A percentile compares a stretch with the other conserved stretches of the same genome.
phyloP scores from a whole-genome alignment of 495 filamentous ascomycete species.

The Penicillium diatomitis region DNA sequence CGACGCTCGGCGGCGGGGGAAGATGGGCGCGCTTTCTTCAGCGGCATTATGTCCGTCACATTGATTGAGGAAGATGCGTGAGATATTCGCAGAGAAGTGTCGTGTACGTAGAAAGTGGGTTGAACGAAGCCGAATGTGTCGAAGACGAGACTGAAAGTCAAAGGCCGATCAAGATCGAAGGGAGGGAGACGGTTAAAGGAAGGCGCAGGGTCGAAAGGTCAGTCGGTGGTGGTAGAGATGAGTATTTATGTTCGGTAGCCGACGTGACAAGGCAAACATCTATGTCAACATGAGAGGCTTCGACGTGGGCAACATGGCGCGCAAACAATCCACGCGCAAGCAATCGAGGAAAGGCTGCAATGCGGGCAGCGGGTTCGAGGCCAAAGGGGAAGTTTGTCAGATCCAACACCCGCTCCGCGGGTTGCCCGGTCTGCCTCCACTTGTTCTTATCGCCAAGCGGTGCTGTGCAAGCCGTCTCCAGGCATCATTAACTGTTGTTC shows the following conservation, averaged over 20 bases:
- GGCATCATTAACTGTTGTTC: no score
- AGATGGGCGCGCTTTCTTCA: conserved; percentile 36
- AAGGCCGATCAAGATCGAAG: not conserved
- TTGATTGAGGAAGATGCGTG: not conserved
- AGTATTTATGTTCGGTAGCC: no score
- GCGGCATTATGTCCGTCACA: conserved; percentile 20
- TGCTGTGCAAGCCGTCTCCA: no score
- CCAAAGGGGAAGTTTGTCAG: not conserved
- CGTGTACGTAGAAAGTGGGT: not conserved
- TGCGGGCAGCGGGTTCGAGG: not conserved
- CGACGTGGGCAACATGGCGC: not conserved
- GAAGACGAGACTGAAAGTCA: not conserved
- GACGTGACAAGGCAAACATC: not conserved
- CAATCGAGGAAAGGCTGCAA: not conserved
- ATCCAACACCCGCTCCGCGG: not conserved
- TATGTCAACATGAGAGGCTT: not conserved
- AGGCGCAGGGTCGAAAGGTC: not conserved
- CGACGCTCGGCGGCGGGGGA: conserved; percentile 42
- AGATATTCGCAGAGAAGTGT: not conserved
- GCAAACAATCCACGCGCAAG: not conserved
- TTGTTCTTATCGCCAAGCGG: not conserved
- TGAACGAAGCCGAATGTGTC: not conserved
- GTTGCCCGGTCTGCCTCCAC: not conserved
- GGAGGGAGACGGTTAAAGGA: not conserved
- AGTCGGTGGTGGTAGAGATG: not conserved